Evolutionary conservation across 2,329 filamentous ascomycete species (phyloP), one percentile per base, ranked within the genome.

Genomic region (Penicillium sp.): DNA sequence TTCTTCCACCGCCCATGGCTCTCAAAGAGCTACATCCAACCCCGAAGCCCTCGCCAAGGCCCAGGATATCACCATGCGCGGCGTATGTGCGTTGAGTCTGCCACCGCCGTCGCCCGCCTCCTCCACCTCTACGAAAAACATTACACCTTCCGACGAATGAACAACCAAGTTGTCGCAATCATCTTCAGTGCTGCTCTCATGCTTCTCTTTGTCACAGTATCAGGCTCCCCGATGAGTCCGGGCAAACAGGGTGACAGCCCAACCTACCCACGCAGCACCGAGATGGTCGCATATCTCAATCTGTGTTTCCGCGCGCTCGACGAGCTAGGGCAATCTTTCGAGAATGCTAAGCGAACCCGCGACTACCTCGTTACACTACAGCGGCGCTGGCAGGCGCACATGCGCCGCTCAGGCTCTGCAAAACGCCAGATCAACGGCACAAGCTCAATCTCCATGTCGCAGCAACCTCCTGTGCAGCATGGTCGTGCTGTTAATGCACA

Each of bases 1-100:
- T 75, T 76, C 58, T 69, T 75, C 51, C 75, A 77, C 42, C 67
- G 76, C 2, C 76, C 76, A 11, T 77, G 73, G 71, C 70, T 77
- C 16, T 76, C 76, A 3, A 71, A 75, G 52, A 70, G 62, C 44
- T 74, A 74, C 46, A 72, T 75, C 36, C 75, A 77, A 53, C 75
- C 75, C 3, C 67, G 68, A 21, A 67, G 64, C 32, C 74, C 74
- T 4, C 70, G 70, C 13, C 73, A 75, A 57, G 75, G 75, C n/a
- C 72, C 70, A 1, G 76, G 76, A 9, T 75, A 75, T 31, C 69
- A 71, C 43, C 75, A 78, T 44, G 76, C 76, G 0, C 72, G 75
- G 31, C 67, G 70, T 50, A 74, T 75, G 61, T 78, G 75, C 62
- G 72, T 76, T 13, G 71, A 77, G 36, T 74, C 74, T 0, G 72